These are phyloP conservation scores for Xylaria hypoxylon DNA, from an alignment of 2,329 filamentous ascomycete species.

Conservation along the genomic window DNA sequence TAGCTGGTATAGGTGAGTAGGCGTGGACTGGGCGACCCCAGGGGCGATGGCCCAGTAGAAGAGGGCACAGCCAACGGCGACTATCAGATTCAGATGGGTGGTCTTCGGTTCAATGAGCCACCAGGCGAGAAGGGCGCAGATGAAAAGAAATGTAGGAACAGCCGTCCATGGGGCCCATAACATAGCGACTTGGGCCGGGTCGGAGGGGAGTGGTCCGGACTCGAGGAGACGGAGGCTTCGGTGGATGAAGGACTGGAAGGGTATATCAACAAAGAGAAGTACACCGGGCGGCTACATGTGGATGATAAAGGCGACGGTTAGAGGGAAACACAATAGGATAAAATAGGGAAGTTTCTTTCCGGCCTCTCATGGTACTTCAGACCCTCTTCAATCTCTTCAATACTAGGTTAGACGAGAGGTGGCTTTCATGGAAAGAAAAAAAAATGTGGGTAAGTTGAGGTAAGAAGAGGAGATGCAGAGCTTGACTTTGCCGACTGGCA, in stretches of 20 bases:
- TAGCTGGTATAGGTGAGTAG: slow-evolving; percentile 52
- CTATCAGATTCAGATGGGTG: slow-evolving; percentile 57
- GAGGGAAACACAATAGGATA: slow-evolving; percentile 12
- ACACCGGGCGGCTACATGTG: slow-evolving; percentile 34
- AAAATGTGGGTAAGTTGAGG: slow-evolving; percentile 32
- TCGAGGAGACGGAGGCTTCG: slow-evolving; percentile 5
- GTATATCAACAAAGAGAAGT: slow-evolving; percentile 29
- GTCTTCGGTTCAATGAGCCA: slow-evolving; percentile 60
- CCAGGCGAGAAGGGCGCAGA: slow-evolving; percentile 58
- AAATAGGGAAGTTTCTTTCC: slow-evolving; percentile 32
- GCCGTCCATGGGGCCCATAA: slow-evolving; percentile 63
- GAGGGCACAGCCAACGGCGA: slow-evolving; percentile 55
- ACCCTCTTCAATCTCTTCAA: slow-evolving; percentile 31
- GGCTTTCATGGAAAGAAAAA: slow-evolving; percentile 22
- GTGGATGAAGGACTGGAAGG: slow-evolving; percentile 16
- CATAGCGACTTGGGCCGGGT: slow-evolving; percentile 57
- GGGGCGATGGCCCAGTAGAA: slow-evolving; percentile 58
- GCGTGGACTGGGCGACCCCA: slow-evolving; percentile 54
- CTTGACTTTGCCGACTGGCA: neutral
- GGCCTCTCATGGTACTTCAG: slow-evolving; percentile 23
- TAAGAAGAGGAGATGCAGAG: slow-evolving; percentile 25
- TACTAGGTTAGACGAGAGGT: neutral
- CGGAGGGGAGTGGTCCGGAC: slow-evolving; percentile 23
- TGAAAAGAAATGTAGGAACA: slow-evolving; percentile 59
- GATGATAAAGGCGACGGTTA: slow-evolving; percentile 9